Conservation (phyloP, 371 early-diverging fungal genomes). For the Syncephalis fuscata region DNA sequence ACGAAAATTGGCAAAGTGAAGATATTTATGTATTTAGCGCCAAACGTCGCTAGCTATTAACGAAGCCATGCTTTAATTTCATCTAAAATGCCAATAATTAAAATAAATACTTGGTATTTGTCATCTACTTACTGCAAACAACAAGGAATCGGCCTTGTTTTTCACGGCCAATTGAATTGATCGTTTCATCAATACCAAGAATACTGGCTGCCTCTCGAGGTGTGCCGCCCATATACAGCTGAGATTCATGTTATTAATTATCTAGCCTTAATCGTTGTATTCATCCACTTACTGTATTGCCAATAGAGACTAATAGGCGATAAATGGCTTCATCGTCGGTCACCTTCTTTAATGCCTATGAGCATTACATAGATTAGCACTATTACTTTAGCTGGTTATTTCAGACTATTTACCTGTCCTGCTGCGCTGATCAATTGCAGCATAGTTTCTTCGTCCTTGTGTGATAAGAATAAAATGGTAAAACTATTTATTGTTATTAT, state of each 20-base stretch:
- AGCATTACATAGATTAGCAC: conserved; percentile 7
- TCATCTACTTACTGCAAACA: no score
- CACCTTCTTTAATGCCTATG: conserved; percentile 9
- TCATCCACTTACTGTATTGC: conserved; percentile 14
- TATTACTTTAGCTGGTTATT: conserved; percentile 10
- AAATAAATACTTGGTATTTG: no score
- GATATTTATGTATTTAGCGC: conserved; percentile 30
- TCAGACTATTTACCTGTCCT: background rate
- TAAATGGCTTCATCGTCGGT: conserved; percentile 15
- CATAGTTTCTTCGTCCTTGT: conserved; percentile 7
- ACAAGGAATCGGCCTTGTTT: no score
- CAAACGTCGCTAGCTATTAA: no score
- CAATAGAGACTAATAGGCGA: conserved; percentile 12
- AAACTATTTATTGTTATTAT: no score
- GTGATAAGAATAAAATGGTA: background rate
- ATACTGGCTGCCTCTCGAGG: no score
- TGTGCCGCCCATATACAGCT: no score
- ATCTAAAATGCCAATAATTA: no score
- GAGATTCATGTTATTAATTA: no score
- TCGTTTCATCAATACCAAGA: no score
- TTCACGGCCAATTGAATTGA: no score
- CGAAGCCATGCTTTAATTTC: no score
- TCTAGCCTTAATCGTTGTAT: background rate
- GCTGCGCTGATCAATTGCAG: conserved; percentile 2
- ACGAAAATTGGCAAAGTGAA: conserved; percentile 26